A percentile compares a stretch with the other conserved stretches of the same genome.
Evolutionary conservation across 768 basidiomycete species (phyloP).

Genomic region (Kwoniella bestiolae): DNA sequence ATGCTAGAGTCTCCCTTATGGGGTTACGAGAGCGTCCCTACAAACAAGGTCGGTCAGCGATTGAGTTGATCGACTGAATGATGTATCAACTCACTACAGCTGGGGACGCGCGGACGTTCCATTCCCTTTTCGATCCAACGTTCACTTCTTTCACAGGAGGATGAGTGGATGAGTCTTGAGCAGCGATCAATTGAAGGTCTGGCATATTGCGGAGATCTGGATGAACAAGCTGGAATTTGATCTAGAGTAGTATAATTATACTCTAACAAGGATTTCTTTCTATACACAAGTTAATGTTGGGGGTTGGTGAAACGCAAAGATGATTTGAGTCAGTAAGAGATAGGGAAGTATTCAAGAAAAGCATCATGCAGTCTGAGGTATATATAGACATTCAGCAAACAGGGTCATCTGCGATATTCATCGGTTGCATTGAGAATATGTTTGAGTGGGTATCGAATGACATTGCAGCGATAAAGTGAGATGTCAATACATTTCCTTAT

Average conservation of each 20-base stretch:
- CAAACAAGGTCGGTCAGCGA: neutral
- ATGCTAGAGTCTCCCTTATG: slow-evolving; percentile 49
- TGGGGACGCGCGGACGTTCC: slow-evolving; percentile 48
- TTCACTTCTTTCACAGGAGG: slow-evolving; percentile 7
- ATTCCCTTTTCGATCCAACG: slow-evolving; percentile 16
- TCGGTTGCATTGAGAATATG: neutral
- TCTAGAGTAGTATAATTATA: too few relatives aligned
- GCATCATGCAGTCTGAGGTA: neutral
- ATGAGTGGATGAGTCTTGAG: slow-evolving; percentile 6
- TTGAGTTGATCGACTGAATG: neutral
- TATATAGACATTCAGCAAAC: neutral
- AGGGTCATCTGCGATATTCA: neutral
- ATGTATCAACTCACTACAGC: slow-evolving; percentile 36
- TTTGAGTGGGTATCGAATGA: neutral
- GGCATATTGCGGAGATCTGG: slow-evolving; percentile 29
- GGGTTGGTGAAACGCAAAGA: too few relatives aligned
- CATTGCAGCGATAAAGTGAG: neutral
- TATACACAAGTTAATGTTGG: too few relatives aligned
- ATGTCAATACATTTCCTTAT: too few relatives aligned
- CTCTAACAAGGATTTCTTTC: too few relatives aligned
- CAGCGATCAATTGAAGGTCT: slow-evolving; percentile 29
- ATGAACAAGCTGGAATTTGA: too few relatives aligned
- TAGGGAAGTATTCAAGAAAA: neutral
- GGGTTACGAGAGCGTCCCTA: slow-evolving; percentile 52
- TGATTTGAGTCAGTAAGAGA: too few relatives aligned